Percentiles rank a stretch among this genome's conserved stretches.
Evolutionary conservation across 2,329 filamentous ascomycete species (phyloP).

Genomic region (Talaromyces rugulosus): DNA sequence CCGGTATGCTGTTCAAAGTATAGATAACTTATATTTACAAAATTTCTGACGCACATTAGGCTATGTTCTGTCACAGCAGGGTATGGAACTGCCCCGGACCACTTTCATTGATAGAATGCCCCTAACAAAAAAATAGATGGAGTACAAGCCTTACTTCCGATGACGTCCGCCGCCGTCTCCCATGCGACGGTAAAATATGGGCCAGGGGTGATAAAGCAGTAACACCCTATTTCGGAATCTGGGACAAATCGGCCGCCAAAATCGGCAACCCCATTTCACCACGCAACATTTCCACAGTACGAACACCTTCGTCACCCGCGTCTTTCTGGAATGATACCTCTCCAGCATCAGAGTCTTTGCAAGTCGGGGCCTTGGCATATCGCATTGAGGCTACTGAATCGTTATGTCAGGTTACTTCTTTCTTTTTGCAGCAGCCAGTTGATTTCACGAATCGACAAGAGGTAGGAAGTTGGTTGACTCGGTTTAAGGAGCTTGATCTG

Average conservation of each 20-base stretch:
- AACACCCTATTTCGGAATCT: slow-evolving; percentile 46
- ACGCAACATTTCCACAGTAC: slow-evolving; percentile 15
- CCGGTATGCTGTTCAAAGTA: slow-evolving; percentile 20
- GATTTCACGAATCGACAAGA: slow-evolving; percentile 23
- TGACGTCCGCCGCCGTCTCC: slow-evolving; percentile 37
- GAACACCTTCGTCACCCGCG: neutral
- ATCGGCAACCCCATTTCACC: slow-evolving; percentile 37
- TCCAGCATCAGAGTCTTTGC: slow-evolving; percentile 32
- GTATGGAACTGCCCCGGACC: slow-evolving; percentile 3
- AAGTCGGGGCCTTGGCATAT: slow-evolving; percentile 45
- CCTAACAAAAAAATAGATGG: slow-evolving; percentile 22
- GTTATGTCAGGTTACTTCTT: slow-evolving; percentile 30
- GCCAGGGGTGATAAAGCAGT: slow-evolving; percentile 34
- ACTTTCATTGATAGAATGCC: neutral
- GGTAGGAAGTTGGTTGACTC: slow-evolving; percentile 30
- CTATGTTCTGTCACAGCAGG: slow-evolving; percentile 33
- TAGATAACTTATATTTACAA: neutral
- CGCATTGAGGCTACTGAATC: slow-evolving; percentile 29
- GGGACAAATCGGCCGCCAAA: slow-evolving; percentile 37
- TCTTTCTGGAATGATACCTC: slow-evolving; percentile 9
- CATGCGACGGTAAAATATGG: slow-evolving; percentile 42
- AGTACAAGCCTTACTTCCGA: slow-evolving; percentile 33
- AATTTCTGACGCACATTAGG: slow-evolving; percentile 5
- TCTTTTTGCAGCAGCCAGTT: slow-evolving; percentile 32
- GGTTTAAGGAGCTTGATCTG: slow-evolving; percentile 16